Conservation (phyloP, 1,284 basidiomycete genomes). For the Macrocybe sp. region DNA sequence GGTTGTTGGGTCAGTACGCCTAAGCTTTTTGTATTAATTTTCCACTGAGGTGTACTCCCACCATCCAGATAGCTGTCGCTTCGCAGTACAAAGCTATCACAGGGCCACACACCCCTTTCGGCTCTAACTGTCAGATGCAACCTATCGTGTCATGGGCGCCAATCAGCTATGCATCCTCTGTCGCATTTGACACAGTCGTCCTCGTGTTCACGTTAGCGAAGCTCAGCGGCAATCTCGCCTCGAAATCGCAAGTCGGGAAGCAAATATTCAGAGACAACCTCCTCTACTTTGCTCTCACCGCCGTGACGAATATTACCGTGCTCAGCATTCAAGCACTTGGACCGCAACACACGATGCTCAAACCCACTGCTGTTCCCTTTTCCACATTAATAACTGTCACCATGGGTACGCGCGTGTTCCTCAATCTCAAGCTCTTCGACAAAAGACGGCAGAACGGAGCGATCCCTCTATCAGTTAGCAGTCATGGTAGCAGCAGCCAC, state of each 20-base stretch:
- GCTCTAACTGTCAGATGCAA: constrained; percentile 21
- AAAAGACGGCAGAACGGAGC: constrained; percentile 9
- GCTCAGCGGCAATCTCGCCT: constrained; percentile 18
- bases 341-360: constrained; percentile 19
- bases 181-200: constrained; percentile 23
- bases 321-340: constrained; percentile 22
- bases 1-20: constrained; percentile 19
- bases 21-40: neutral
- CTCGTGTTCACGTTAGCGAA: constrained; percentile 21
- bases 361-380: constrained; percentile 25
- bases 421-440: constrained; percentile 20
- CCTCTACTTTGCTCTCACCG: constrained; percentile 21
- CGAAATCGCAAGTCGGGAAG: constrained; percentile 15
- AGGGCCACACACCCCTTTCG: constrained; percentile 17
- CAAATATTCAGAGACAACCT: constrained; percentile 21
- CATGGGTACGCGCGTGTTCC: constrained; percentile 27
- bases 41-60: neutral
- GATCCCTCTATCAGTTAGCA: constrained; percentile 9
- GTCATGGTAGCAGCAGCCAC: constrained; percentile 5
- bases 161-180: constrained; percentile 20
- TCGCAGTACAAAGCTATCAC: constrained; percentile 17
- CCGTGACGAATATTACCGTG: constrained; percentile 23
- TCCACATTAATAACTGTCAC: constrained; percentile 26
- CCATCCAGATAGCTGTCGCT: constrained; percentile 18
- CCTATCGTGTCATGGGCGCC: constrained; percentile 22